These are phyloP conservation scores for Polyrhizophydium stewartii DNA, from an alignment of 371 early-diverging fungal genomes.

Conservation along the genomic window DNA sequence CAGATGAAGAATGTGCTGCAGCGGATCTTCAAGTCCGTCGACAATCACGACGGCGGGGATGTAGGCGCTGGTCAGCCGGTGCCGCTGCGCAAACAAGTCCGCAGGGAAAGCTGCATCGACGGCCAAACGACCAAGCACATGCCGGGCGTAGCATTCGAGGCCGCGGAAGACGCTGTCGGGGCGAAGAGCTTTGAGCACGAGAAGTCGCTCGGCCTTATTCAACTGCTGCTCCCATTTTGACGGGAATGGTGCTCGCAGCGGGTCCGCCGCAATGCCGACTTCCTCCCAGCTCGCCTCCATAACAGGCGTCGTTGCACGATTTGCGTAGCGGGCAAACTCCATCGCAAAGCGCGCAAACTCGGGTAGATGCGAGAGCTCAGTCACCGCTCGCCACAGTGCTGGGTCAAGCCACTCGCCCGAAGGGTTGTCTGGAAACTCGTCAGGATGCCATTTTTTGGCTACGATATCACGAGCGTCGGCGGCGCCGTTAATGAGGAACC, in stretches of 20 bases:
- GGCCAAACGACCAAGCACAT: slow-evolving; percentile 9
- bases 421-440: slow-evolving; percentile 19
- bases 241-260: slow-evolving; percentile 14
- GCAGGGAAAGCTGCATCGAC: slow-evolving; percentile 4
- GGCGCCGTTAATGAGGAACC: slow-evolving; percentile 5
- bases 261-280: slow-evolving; percentile 12
- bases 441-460: not conserved
- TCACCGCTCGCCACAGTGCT: slow-evolving; percentile 10
- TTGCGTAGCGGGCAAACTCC: slow-evolving; percentile 20
- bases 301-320: slow-evolving; percentile 16
- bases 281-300: slow-evolving; percentile 22
- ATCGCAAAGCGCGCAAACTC: slow-evolving; percentile 11
- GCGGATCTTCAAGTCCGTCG: slow-evolving; percentile 10
- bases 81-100: not conserved
- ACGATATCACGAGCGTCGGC: not conserved
- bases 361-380: slow-evolving; percentile 11
- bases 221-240: slow-evolving; percentile 15
- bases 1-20: not conserved
- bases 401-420: slow-evolving; percentile 13
- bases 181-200: slow-evolving; percentile 13
- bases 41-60: slow-evolving; percentile 6
- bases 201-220: slow-evolving; percentile 11
- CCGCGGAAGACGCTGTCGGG: slow-evolving; percentile 14
- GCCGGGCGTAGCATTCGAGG: slow-evolving; percentile 12
- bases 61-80: not conserved